Evolutionary conservation across 2,329 filamentous ascomycete genomes (phyloP), one percentile per base, ranked within the genome.

Genomic region (Gremmenia infestans): DNA sequence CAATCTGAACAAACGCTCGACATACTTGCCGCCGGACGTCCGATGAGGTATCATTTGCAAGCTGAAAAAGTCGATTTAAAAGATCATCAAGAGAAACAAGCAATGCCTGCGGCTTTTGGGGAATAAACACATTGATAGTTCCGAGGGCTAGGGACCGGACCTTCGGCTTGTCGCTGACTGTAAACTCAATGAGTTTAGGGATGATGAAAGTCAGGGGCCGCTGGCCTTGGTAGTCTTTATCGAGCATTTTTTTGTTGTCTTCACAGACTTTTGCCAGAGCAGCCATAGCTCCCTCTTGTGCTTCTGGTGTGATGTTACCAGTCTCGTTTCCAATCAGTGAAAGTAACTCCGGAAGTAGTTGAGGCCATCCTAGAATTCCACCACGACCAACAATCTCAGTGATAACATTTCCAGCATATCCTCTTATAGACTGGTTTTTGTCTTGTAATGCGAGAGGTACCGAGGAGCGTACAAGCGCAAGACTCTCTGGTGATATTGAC

Each of bases 201-300:
- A 97, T 86, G 47, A 99, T 84, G 66, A 91, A 87, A 70, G 88
- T 88, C 58, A 97, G 82, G 1, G 94, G 94, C 55, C 91, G 82
- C 72, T 97, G 87, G 58, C 91, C 91, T 68, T 91, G 86, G 71
- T 96, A 90, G 61, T 96, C 90, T 65, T 87, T 86, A 73, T 96
- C 91, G 53, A 99, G 78, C 57, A 90, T 80, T 70, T 88, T 91
- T 68, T 84, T 86, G 74, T 96, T 97, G 74, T 99, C 94, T 73
- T 99, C 94, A 73, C 94, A 99, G 59, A 99, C 92, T 78, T 97
- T 97, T 71, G 88, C 78, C 72, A 99, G 79, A 48, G 94, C 92
- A 49, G 89, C 85, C 88, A 97, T 96, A 64, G 91, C 92, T 59
- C 92, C 92, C 71, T 99, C 93, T 70, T 97, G 91, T 12, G 87